phyloP scores from a whole-genome alignment of 495 filamentous ascomycete genomes.

The Bryoglossum gracile region DNA sequence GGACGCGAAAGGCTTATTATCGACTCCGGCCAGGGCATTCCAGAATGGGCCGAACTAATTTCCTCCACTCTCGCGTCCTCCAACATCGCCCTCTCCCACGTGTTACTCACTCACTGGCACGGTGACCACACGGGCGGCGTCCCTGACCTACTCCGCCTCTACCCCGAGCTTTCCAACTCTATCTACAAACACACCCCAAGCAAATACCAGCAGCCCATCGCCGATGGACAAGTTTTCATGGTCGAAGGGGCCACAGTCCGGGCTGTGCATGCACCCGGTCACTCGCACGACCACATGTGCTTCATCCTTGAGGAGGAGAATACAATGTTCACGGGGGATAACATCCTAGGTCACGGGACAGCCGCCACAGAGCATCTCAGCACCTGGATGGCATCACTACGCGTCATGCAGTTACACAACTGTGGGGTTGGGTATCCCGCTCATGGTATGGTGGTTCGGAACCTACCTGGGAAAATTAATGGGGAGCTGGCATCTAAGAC shows the following conservation, averaged over 20 bases:
- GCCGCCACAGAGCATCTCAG: constrained; percentile 78
- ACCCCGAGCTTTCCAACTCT: constrained; percentile 39
- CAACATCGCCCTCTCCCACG: constrained; percentile 51
- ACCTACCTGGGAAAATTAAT: constrained; percentile 53
- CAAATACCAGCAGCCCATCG: constrained; percentile 44
- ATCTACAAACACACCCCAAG: constrained; percentile 46
- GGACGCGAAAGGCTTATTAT: constrained; percentile 61
- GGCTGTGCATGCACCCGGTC: constrained; percentile 72
- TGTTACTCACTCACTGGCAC: constrained; percentile 84
- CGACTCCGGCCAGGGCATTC: constrained; percentile 63
- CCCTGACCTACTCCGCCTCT: constrained; percentile 51
- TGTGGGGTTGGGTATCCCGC: constrained; percentile 70
- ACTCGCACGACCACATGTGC: constrained; percentile 76
- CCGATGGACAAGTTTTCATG: constrained; percentile 61
- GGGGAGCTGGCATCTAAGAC: constrained; percentile 33
- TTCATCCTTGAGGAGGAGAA: constrained; percentile 66
- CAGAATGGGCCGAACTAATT: constrained; percentile 46
- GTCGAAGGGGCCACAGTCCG: constrained; percentile 69
- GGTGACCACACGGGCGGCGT: constrained; percentile 73
- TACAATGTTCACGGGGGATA: constrained; percentile 88
- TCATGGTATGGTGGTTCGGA: constrained; percentile 67
- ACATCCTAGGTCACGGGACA: constrained; percentile 87
- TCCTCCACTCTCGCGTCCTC: constrained; percentile 55
- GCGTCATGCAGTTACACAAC: constrained; percentile 58
- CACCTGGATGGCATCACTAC: constrained; percentile 60